Evolutionary conservation across 2,329 filamentous ascomycete genomes (phyloP).

Genomic region (Colletotrichum sp.): DNA sequence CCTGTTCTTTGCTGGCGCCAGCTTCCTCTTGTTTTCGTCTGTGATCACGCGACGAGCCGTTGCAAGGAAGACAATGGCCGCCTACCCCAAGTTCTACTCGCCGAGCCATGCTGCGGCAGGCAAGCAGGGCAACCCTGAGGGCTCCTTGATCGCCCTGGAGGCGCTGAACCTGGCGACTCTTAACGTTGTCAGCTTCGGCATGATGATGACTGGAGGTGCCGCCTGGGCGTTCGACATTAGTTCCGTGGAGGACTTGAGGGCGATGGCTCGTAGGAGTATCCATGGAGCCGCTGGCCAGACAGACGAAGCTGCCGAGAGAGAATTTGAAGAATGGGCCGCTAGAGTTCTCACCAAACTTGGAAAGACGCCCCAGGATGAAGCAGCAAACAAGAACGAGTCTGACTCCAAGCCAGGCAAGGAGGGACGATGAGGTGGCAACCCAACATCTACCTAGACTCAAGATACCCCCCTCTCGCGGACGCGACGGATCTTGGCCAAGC

Average conservation of each 20-base stretch:
- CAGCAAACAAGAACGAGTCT: background rate
- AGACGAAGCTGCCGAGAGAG: slow-evolving; percentile 60
- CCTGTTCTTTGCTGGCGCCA: slow-evolving; percentile 75
- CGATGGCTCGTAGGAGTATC: slow-evolving; percentile 49
- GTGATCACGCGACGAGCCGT: slow-evolving; percentile 76
- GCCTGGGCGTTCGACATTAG: slow-evolving; percentile 82
- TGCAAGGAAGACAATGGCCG: slow-evolving; percentile 62
- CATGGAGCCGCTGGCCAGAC: slow-evolving; percentile 33
- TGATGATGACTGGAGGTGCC: slow-evolving; percentile 76
- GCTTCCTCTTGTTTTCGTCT: slow-evolving; percentile 76
- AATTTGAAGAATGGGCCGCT: slow-evolving; percentile 67
- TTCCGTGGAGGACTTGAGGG: slow-evolving; percentile 67
- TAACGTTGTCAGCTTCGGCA: slow-evolving; percentile 77
- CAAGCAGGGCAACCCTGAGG: slow-evolving; percentile 58
- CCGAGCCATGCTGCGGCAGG: slow-evolving; percentile 55
- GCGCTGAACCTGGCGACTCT: slow-evolving; percentile 87
- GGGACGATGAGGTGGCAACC: slow-evolving; percentile 10
- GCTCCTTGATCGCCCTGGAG: slow-evolving; percentile 76
- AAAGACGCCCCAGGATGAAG: slow-evolving; percentile 27
- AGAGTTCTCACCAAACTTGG: slow-evolving; percentile 59
- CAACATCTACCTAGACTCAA: slow-evolving; percentile 8
- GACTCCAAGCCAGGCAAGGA: slow-evolving; percentile 17
- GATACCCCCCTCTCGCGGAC: background rate
- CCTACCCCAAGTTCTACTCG: slow-evolving; percentile 75
- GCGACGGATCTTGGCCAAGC: background rate